Conservation (phyloP, 345 rosid genomes). For the Pseudoturritis turrita region DNA sequence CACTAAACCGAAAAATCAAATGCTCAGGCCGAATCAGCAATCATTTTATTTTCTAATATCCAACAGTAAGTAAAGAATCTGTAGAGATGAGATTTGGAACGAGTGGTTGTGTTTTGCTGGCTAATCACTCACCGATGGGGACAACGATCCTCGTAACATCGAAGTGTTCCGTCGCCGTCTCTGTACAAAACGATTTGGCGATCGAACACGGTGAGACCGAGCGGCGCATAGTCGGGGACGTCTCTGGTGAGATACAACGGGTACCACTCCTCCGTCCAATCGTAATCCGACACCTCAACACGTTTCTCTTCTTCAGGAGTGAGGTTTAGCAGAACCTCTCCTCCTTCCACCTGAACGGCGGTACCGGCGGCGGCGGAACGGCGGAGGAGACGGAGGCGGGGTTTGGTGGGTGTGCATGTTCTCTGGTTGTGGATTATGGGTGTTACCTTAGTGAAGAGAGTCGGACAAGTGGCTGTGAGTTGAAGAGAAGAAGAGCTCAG, state of each 20-base stretch:
- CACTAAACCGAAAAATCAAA: background rate
- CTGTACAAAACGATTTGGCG: slow-evolving; percentile 71
- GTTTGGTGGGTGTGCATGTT: slow-evolving; percentile 7
- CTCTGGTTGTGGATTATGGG: slow-evolving; percentile 1
- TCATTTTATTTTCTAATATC: background rate
- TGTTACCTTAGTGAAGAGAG: slow-evolving; percentile 13
- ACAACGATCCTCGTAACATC: slow-evolving; percentile 84
- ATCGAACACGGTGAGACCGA: slow-evolving; percentile 82
- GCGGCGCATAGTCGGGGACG: slow-evolving; percentile 86
- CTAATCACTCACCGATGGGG: slow-evolving; percentile 64
- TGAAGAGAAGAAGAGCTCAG: slow-evolving; percentile 22
- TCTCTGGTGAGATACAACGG: slow-evolving; percentile 79
- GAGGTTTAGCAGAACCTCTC: slow-evolving; percentile 22
- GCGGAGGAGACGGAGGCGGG: slow-evolving; percentile 22
- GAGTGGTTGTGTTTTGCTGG: slow-evolving; percentile 5
- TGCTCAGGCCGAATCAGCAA: too few species aligned
- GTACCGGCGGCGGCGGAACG: slow-evolving; percentile 11
- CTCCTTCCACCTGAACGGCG: slow-evolving; percentile 21
- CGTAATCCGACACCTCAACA: slow-evolving; percentile 47
- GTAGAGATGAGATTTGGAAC: background rate
- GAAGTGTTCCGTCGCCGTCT: slow-evolving; percentile 62
- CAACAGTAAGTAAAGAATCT: background rate
- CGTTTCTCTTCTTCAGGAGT: slow-evolving; percentile 35
- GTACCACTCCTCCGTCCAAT: slow-evolving; percentile 95
- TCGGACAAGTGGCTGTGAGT: slow-evolving; percentile 14